phyloP scores from a whole-genome alignment of 495 filamentous ascomycete genomes.

The Staphylotrichum tortipilum region DNA sequence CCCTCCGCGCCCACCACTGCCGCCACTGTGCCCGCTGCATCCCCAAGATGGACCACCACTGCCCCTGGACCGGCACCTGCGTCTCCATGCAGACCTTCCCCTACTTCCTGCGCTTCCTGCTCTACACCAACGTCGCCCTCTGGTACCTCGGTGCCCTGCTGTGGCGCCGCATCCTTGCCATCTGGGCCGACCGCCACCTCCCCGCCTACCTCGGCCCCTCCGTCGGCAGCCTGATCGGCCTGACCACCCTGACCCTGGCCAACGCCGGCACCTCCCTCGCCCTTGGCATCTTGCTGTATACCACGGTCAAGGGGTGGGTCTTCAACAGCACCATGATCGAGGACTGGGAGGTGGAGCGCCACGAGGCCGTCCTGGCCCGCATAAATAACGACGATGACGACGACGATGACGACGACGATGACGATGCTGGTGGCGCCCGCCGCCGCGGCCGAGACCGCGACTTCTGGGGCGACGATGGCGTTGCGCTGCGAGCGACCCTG shows the following conservation, averaged over 20 bases:
- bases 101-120: slow-evolving; percentile 80
- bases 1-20: slow-evolving; percentile 87
- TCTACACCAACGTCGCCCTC: slow-evolving; percentile 66
- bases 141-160: slow-evolving; percentile 50
- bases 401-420: not conserved
- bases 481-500: slow-evolving; percentile 46
- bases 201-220: slow-evolving; percentile 79
- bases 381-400: slow-evolving; percentile 42
- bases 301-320: slow-evolving; percentile 32
- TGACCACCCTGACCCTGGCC: slow-evolving; percentile 55
- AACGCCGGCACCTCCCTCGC: slow-evolving; percentile 57
- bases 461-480: slow-evolving; percentile 30
- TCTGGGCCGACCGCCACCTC: slow-evolving; percentile 60
- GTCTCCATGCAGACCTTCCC: slow-evolving; percentile 86
- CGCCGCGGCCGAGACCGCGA: no score
- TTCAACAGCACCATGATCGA: slow-evolving; percentile 74
- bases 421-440: slow-evolving; percentile 34
- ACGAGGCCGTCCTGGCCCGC: slow-evolving; percentile 64
- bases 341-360: slow-evolving; percentile 84
- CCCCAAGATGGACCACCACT: slow-evolving; percentile 98
- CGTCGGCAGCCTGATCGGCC: slow-evolving; percentile 49
- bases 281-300: slow-evolving; percentile 54
- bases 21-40: slow-evolving; percentile 81
- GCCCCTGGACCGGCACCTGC: slow-evolving; percentile 91
- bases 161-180: slow-evolving; percentile 46